These are phyloP conservation scores for Xylaria curta DNA, from an alignment of 495 filamentous ascomycete species.

Conservation along the genomic window DNA sequence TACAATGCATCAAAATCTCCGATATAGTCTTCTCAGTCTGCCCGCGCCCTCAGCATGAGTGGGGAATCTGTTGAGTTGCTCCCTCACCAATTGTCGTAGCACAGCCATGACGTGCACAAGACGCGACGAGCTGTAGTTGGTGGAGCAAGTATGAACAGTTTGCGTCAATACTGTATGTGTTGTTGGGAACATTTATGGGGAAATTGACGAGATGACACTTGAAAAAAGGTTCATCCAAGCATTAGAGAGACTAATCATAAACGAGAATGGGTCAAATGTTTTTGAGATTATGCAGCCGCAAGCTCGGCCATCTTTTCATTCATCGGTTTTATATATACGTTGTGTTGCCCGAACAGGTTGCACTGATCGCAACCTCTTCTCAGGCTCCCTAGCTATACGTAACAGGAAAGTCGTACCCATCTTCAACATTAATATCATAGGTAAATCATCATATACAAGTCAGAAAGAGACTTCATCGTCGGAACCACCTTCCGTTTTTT, in stretches of 20 bases:
- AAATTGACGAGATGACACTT: neutral
- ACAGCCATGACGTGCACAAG: neutral
- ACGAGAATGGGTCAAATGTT: neutral
- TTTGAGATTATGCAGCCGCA: neutral
- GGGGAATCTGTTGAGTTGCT: no score
- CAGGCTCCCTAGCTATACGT: neutral
- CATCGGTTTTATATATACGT: constrained; percentile 12
- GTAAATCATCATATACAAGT: constrained; percentile 29
- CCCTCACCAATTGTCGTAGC: neutral
- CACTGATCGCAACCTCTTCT: neutral
- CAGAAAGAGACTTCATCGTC: constrained; percentile 12
- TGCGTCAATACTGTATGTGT: no score
- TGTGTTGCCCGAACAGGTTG: neutral
- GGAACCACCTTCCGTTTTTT: constrained; percentile 1
- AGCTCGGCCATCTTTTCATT: neutral
- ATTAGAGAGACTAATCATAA: neutral
- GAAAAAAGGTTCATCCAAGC: neutral
- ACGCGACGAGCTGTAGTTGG: neutral
- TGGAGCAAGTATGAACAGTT: no score
- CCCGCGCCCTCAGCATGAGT: neutral
- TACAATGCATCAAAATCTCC: neutral
- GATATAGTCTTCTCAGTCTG: neutral
- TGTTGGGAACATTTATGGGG: neutral
- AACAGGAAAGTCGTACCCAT: constrained; percentile 1
- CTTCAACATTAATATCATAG: constrained; percentile 32